phyloP scores from a whole-genome alignment of 2,329 filamentous ascomycete species.

The Paracoccidioides brasiliensis region DNA sequence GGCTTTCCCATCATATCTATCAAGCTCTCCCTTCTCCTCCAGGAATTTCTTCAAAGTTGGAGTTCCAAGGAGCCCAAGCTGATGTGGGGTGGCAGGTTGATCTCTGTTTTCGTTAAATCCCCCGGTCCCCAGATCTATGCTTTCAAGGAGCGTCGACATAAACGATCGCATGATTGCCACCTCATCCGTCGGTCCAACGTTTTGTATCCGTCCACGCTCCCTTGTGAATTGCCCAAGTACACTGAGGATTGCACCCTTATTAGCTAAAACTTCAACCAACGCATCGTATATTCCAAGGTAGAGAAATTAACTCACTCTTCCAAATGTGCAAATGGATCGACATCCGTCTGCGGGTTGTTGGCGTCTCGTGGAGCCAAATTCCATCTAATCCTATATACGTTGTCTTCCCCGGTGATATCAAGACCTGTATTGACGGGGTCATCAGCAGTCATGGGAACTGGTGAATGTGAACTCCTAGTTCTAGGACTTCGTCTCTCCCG shows the following conservation, averaged over 20 bases:
- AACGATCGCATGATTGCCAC: constrained; percentile 14
- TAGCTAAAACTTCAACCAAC: background rate
- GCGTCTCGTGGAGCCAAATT: constrained; percentile 40
- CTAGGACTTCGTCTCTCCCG: background rate
- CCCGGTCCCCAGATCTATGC: constrained; percentile 53
- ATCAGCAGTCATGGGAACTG: background rate
- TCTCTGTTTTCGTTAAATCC: background rate
- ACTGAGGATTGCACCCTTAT: background rate
- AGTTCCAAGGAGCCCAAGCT: constrained; percentile 46
- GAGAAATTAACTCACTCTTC: constrained; percentile 30
- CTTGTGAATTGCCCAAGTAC: background rate
- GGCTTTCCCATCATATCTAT: constrained; percentile 51
- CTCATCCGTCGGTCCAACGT: background rate
- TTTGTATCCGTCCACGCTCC: background rate
- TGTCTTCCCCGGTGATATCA: background rate
- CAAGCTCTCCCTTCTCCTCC: constrained; percentile 58
- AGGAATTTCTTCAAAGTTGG: constrained; percentile 60
- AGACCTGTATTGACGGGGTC: background rate
- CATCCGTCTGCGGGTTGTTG: constrained; percentile 36
- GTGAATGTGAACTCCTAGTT: background rate
- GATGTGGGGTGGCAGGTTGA: background rate
- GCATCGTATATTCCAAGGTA: background rate
- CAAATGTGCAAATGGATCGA: constrained; percentile 36
- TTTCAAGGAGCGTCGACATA: constrained; percentile 33
- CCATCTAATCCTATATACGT: constrained; percentile 4